Evolutionary conservation across 495 filamentous ascomycete species (phyloP).

Genomic region (Podospora tetraspora): DNA sequence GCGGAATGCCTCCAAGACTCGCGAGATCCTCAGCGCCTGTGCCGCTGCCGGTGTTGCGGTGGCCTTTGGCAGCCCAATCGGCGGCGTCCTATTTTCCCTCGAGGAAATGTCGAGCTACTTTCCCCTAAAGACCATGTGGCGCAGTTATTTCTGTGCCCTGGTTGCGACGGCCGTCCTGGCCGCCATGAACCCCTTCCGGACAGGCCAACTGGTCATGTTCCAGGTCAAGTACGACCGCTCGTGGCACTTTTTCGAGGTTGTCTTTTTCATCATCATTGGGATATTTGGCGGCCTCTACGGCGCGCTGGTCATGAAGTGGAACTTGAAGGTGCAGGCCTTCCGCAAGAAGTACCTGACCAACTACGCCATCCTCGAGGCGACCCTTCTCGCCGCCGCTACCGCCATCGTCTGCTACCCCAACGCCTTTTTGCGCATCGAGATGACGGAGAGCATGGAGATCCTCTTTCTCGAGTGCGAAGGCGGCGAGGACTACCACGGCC

Average conservation of each 20-base stretch:
- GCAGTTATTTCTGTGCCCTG: slow-evolving; percentile 95
- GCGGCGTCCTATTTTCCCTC: slow-evolving; percentile 91
- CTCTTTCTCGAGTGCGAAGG: slow-evolving; percentile 94
- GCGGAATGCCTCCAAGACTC: slow-evolving; percentile 86
- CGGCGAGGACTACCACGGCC: slow-evolving; percentile 80
- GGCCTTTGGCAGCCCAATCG: slow-evolving; percentile 95
- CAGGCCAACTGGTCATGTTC: slow-evolving; percentile 99
- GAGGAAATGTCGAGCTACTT: slow-evolving; percentile 99
- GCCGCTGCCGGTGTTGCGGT: slow-evolving; percentile 94
- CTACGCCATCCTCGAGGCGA: slow-evolving; percentile 84
- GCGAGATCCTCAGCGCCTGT: slow-evolving; percentile 90
- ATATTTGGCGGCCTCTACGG: slow-evolving; percentile 94
- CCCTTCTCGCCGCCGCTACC: slow-evolving; percentile 73
- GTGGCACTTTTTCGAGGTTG: slow-evolving; percentile 95
- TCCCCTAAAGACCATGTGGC: slow-evolving; percentile 95
- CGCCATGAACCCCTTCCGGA: slow-evolving; percentile 96
- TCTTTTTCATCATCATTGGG: slow-evolving; percentile 89
- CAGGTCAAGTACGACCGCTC: slow-evolving; percentile 91
- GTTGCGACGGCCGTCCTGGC: slow-evolving; percentile 92
- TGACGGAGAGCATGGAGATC: slow-evolving; percentile 99
- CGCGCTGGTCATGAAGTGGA: slow-evolving; percentile 98
- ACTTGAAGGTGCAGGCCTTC: slow-evolving; percentile 83
- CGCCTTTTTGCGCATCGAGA: slow-evolving; percentile 92
- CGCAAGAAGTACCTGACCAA: slow-evolving; percentile 87
- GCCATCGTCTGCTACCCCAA: slow-evolving; percentile 94